Conservation (phyloP, 768 basidiomycete species). For the Hirschioporus abietinus region DNA sequence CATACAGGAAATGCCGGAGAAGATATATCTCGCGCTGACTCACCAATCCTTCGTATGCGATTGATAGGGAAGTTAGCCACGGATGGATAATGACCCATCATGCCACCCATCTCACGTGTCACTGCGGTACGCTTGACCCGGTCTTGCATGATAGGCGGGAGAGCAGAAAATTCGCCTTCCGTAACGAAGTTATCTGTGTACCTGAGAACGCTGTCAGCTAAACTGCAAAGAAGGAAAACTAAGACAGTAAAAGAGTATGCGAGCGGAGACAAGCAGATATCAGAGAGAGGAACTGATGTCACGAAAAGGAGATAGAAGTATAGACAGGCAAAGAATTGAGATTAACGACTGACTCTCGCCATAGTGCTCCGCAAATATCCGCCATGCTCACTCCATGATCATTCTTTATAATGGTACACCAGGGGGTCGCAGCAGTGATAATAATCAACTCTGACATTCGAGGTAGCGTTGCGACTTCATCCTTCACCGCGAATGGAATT, state of each 20-base stretch:
- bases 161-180: slow-evolving; percentile 54
- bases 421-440: slow-evolving; percentile 59
- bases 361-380: slow-evolving; percentile 68
- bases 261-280: not conserved
- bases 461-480: slow-evolving; percentile 67
- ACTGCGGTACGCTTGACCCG: slow-evolving; percentile 60
- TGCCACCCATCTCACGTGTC: slow-evolving; percentile 27
- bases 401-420: slow-evolving; percentile 74
- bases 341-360: slow-evolving; percentile 58
- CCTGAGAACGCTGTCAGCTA: slow-evolving; percentile 29
- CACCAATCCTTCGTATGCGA: slow-evolving; percentile 59
- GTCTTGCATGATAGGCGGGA: slow-evolving; percentile 65
- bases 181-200: slow-evolving; percentile 67
- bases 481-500: slow-evolving; percentile 44
- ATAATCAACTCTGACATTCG: slow-evolving; percentile 55
- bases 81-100: slow-evolving; percentile 47
- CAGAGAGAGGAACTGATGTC: not conserved
- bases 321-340: not conserved
- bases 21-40: slow-evolving; percentile 21
- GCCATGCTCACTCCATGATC: slow-evolving; percentile 68
- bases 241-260: slow-evolving; percentile 9
- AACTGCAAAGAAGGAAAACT: slow-evolving; percentile 5
- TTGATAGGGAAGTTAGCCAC: slow-evolving; percentile 34
- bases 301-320: too few species aligned
- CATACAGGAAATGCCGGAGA: not conserved